Base-by-base conservation (phyloP, 257 asterid species). In the Solanum gandarillasii region DNA sequence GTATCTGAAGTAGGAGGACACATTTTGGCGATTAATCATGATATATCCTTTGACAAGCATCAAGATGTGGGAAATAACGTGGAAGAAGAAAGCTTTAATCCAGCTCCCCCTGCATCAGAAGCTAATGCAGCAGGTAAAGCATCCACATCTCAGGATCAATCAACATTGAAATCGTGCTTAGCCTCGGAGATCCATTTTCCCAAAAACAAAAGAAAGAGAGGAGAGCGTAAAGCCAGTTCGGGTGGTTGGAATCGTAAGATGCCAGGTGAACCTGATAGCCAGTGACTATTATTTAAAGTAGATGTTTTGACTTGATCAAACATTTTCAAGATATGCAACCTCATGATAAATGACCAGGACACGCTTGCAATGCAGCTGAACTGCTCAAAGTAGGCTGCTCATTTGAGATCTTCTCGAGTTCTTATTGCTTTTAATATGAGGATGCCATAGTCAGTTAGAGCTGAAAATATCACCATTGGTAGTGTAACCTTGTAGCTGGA, bases 171-270 rank as follows among this genome's bases (percentile, higher is more conserved):
- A 55, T 84, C 93, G n/a, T 89, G 93, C 87, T 91, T 92, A 70
- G 92, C 94, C 86, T 87, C 94, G 3, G 94, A 92, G 60, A 82
- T 95, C 16, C 92, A 91, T 41, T 92, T 96, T 87, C 98, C 98
- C 12, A 93, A 88, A 60, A 94, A 93, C 83, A 96, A 96, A 91
- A 92, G 98, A 88, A 95, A 96, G 88, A 93, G 98, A 18, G 98
- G 98, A 38, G 98, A 95, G 88, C 98, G 98, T 38, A 95, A 92
- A 90, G 98, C 96, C 14, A 93, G 96, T 83, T 91, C 95, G 34
- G 91, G 88, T 81, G 93, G 94, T 29, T 96, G 98, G 98, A 92
- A 91, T 81, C 93, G 95, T 27, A 98, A 90, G 39, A 87, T 87
- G 60, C 94, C 94, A 21, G 92, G 92, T 87, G 95, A 92, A 86